A percentile compares a stretch with the other conserved stretches of the same genome.
Evolutionary conservation across 352 stramenopile genomes (phyloP).

Genomic region (Pythium dissotocum): DNA sequence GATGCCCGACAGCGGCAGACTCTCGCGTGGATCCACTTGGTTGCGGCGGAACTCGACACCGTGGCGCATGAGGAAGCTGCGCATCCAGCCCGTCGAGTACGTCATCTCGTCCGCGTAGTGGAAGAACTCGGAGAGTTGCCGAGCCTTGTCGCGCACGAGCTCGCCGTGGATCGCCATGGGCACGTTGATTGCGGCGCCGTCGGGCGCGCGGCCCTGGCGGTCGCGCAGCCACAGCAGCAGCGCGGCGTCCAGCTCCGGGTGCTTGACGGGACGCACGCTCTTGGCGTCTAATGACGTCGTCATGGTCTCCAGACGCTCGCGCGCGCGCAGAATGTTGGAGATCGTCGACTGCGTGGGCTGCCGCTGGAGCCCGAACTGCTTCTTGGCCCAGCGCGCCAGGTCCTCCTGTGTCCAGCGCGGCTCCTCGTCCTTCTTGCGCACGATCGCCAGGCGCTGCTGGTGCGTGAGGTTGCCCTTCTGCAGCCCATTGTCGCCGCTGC

Average conservation of each 20-base stretch:
- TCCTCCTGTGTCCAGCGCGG: conserved; percentile 53
- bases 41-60: conserved; percentile 41
- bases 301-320: conserved; percentile 45
- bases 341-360: conserved; percentile 67
- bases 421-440: conserved; percentile 57
- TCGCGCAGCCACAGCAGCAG: conserved; percentile 49
- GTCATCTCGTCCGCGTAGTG: conserved; percentile 36
- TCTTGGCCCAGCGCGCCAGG: conserved; percentile 53
- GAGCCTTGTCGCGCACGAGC: conserved; percentile 37
- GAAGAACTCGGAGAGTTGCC: conserved; percentile 40
- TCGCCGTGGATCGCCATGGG: conserved; percentile 33
- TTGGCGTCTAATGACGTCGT: conserved; percentile 46
- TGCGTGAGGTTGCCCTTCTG: conserved; percentile 61
- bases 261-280: conserved; percentile 44
- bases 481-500: conserved; percentile 7
- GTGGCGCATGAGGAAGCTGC: conserved; percentile 60
- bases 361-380: conserved; percentile 45
- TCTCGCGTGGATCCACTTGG: conserved; percentile 20
- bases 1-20: not conserved
- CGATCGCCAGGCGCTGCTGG: conserved; percentile 56
- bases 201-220: conserved; percentile 26
- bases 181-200: not conserved
- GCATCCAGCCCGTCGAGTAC: conserved; percentile 70
- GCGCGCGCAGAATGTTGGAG: conserved; percentile 56
- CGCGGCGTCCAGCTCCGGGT: conserved; percentile 50